A percentile compares a stretch with the other conserved stretches of the same genome.
These are phyloP conservation scores for Sporobolomyces roseus DNA, from an alignment of 768 basidiomycete genomes.

Conservation along the genomic window DNA sequence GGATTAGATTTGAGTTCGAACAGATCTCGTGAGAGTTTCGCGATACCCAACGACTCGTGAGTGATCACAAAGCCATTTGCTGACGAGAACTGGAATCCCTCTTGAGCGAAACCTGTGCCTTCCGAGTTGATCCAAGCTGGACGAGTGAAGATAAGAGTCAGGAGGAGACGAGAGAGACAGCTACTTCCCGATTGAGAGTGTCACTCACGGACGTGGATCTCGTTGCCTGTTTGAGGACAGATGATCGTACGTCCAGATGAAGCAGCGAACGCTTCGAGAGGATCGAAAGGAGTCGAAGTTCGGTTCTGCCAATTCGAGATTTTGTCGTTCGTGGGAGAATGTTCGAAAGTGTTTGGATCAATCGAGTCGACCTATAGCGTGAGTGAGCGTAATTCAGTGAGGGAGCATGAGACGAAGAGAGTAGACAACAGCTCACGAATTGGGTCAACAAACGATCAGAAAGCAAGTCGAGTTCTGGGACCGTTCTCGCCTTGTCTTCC, in stretches of 20 bases:
- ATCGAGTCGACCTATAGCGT: conserved; percentile 5
- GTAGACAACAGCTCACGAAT: neutral
- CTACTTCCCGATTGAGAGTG: neutral
- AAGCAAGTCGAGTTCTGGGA: conserved; percentile 3
- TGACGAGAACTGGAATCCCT: conserved; percentile 14
- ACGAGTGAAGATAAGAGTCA: too few relatives aligned
- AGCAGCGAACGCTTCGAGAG: neutral
- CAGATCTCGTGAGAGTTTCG: conserved; percentile 11
- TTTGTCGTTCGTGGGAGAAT: neutral
- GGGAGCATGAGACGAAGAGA: too few relatives aligned
- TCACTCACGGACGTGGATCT: neutral
- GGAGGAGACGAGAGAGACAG: neutral
- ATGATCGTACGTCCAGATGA: neutral
- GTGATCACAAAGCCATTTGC: neutral
- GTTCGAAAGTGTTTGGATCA: neutral
- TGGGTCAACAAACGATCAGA: neutral
- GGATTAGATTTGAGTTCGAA: neutral
- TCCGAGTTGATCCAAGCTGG: conserved; percentile 35
- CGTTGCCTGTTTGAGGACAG: neutral
- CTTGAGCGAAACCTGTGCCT: conserved; percentile 40
- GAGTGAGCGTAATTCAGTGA: too few relatives aligned
- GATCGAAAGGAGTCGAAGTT: neutral
- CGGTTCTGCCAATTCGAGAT: neutral
- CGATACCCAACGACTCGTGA: conserved; percentile 29
- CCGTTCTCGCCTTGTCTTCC: conserved; percentile 4